Percentiles rank a stretch among this genome's conserved stretches.
Conservation (phyloP, 805 yeast genomes). For the Candida railenensis region DNA sequence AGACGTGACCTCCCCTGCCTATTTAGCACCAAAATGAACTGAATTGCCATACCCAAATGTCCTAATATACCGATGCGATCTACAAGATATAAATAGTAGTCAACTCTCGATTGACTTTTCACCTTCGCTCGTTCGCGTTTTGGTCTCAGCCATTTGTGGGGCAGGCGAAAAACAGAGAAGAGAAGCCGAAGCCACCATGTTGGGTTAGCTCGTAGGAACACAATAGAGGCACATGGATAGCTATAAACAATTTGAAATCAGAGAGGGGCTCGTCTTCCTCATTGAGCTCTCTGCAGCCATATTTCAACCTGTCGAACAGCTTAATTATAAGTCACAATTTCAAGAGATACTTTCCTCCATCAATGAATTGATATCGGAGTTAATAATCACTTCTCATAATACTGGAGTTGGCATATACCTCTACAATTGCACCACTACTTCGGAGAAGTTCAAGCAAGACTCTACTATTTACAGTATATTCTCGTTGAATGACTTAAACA, state of each 20-base stretch:
- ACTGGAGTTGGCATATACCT: constrained; percentile 77
- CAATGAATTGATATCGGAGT: constrained; percentile 59
- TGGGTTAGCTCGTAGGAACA: too few relatives aligned
- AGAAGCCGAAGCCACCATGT: not conserved
- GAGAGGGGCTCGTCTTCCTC: constrained; percentile 64
- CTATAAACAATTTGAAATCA: constrained; percentile 45
- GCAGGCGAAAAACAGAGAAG: not conserved
- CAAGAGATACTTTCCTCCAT: constrained; percentile 56
- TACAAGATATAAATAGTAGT: too few relatives aligned
- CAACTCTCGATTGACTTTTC: too few relatives aligned
- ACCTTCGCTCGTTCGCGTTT: too few relatives aligned
- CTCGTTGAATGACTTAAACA: constrained; percentile 53
- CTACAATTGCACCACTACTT: constrained; percentile 45
- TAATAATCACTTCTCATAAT: constrained; percentile 61
- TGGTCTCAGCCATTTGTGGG: not conserved
- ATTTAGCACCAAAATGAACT: constrained; percentile 79
- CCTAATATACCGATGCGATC: too few relatives aligned
- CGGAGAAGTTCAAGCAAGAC: constrained; percentile 25
- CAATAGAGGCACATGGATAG: constrained; percentile 1
- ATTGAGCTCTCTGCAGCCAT: constrained; percentile 58
- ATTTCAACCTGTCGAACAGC: constrained; percentile 30
- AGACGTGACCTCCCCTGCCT: constrained; percentile 92
- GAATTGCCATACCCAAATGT: constrained; percentile 73
- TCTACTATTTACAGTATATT: constrained; percentile 51
- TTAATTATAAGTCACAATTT: constrained; percentile 43